Percentiles rank a stretch among this genome's conserved stretches.
phyloP scores from a whole-genome alignment of 495 filamentous ascomycete genomes.

The Neurospora terricola region DNA sequence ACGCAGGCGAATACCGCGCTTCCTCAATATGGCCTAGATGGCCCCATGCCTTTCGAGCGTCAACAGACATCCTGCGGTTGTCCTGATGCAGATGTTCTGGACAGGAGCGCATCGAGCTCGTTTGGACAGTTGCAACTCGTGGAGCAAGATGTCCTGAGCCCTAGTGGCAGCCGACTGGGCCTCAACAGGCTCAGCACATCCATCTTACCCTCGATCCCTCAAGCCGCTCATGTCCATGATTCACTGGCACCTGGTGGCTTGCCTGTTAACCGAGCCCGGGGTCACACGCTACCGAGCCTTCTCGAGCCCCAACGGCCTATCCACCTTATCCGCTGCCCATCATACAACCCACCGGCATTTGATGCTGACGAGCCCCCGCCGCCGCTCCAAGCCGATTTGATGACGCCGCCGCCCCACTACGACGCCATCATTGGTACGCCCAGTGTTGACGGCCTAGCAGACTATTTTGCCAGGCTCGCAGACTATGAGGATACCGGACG shows the following conservation, averaged over 20 bases:
- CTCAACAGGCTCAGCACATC: conserved; percentile 14
- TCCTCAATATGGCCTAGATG: conserved; percentile 66
- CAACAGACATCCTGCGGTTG: conserved; percentile 64
- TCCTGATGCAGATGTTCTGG: conserved; percentile 52
- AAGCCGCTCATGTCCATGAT: conserved; percentile 21
- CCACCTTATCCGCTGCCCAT: conserved; percentile 79
- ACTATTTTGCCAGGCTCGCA: conserved; percentile 67
- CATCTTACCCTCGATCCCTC: conserved; percentile 13
- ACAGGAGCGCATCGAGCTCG: conserved; percentile 24
- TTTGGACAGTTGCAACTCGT: conserved; percentile 13
- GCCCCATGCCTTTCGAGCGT: conserved; percentile 27
- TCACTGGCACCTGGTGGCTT: neutral
- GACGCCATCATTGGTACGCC: conserved; percentile 71
- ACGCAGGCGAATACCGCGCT: conserved; percentile 84
- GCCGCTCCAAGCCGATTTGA: conserved; percentile 29
- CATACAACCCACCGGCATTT: conserved; percentile 84
- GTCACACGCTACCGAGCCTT: conserved; percentile 5
- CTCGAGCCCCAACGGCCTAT: conserved; percentile 51
- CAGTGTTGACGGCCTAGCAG: conserved; percentile 72
- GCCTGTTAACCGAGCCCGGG: conserved; percentile 3
- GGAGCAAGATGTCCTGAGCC: conserved; percentile 13
- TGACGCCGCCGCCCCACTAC: conserved; percentile 85
- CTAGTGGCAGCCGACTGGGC: conserved; percentile 5
- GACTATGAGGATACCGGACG: conserved; percentile 32
- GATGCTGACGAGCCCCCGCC: conserved; percentile 80